Percentiles rank a stretch among this genome's conserved stretches.
phyloP scores from a whole-genome alignment of 805 yeast genomes.

The Candida ascalaphidarum region DNA sequence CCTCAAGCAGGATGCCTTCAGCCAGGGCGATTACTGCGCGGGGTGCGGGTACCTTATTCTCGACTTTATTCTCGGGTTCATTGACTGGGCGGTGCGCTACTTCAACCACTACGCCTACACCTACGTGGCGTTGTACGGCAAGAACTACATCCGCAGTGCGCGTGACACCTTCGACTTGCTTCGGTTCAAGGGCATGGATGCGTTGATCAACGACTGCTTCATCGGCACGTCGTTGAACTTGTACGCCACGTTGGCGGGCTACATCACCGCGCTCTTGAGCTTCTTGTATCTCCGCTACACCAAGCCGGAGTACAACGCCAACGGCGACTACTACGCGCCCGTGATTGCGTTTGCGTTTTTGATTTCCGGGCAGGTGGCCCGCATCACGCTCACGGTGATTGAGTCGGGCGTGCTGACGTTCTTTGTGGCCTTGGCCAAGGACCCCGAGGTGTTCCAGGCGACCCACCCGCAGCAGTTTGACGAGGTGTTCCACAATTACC shows the following conservation, averaged over 20 bases:
- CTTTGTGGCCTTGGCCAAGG: slow-evolving; percentile 74
- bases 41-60: slow-evolving; percentile 45
- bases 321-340: slow-evolving; percentile 60
- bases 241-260: slow-evolving; percentile 65
- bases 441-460: slow-evolving; percentile 74
- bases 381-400: slow-evolving; percentile 64
- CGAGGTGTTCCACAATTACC: slow-evolving; percentile 56
- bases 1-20: slow-evolving; percentile 43
- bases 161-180: slow-evolving; percentile 75
- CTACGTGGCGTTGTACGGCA: slow-evolving; percentile 81
- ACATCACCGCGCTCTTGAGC: slow-evolving; percentile 49
- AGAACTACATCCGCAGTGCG: slow-evolving; percentile 65
- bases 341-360: slow-evolving; percentile 67
- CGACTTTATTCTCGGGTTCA: slow-evolving; percentile 50
- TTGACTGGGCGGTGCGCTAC: slow-evolving; percentile 77
- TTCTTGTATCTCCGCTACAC: slow-evolving; percentile 62
- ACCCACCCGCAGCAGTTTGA: slow-evolving; percentile 63
- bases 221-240: slow-evolving; percentile 74
- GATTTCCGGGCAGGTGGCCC: slow-evolving; percentile 68
- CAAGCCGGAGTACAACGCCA: slow-evolving; percentile 52
- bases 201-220: slow-evolving; percentile 75
- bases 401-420: slow-evolving; percentile 79
- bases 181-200: slow-evolving; percentile 74
- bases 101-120: slow-evolving; percentile 89
- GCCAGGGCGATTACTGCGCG: slow-evolving; percentile 43